A percentile compares a stretch with the other conserved stretches of the same genome.
phyloP scores from a whole-genome alignment of 2,329 filamentous ascomycete species.

The Colletotrichum caudatum region DNA sequence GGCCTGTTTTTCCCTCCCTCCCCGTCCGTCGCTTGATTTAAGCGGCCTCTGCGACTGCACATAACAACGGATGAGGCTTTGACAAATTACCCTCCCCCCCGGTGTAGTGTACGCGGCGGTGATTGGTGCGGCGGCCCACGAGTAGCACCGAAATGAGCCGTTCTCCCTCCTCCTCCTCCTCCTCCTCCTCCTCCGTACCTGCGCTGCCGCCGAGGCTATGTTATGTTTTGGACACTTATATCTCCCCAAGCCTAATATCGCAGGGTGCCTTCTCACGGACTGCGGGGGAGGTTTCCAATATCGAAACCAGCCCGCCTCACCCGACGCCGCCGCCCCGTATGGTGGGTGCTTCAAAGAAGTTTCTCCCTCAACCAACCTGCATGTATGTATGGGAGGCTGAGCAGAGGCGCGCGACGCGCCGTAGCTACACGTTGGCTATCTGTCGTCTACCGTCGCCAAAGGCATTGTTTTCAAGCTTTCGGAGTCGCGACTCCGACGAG shows the following conservation, averaged over 20 bases:
- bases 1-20: not conserved
- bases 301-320: not conserved
- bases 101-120: not conserved
- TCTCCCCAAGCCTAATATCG: not conserved
- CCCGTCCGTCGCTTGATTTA: not conserved
- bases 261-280: not conserved
- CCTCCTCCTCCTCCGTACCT: not conserved
- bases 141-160: slow-evolving; percentile 12
- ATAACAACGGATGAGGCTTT: not conserved
- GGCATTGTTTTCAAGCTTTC: slow-evolving; percentile 8
- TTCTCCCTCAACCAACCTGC: not conserved
- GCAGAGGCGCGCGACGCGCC: not conserved
- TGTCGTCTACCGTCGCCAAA: not conserved
- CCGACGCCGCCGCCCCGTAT: not conserved
- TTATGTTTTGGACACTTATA: not conserved
- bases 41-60: not conserved
- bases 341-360: not conserved
- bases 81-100: slow-evolving; percentile 1
- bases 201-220: not conserved
- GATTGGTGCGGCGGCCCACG: not conserved
- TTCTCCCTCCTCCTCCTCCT: not conserved
- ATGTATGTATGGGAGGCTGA: not conserved
- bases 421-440: not conserved
- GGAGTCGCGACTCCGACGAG: not conserved
- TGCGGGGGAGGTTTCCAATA: not conserved